Evolutionary conservation across 257 asterid genomes (phyloP).

Genomic region (Solanum peruvianum): DNA sequence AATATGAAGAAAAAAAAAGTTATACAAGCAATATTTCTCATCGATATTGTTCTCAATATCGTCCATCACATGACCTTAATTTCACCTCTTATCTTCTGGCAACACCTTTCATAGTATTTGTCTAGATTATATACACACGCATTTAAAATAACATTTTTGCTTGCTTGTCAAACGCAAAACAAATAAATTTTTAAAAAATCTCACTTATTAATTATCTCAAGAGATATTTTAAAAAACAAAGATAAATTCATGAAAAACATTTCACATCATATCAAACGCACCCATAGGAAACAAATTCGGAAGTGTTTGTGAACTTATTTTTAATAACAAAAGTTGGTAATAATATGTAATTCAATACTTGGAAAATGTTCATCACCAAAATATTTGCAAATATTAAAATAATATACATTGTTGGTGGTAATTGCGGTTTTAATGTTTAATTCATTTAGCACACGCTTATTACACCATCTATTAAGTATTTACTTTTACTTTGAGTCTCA

Average conservation of each 20-base stretch:
- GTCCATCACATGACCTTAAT: too few species aligned
- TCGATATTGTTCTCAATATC: not conserved
- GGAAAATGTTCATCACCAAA: not conserved
- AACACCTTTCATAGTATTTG: too few species aligned
- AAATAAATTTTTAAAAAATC: fast-evolving
- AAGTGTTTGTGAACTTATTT: not conserved
- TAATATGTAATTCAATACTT: not conserved
- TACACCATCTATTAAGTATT: not conserved
- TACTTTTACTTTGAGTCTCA: not conserved
- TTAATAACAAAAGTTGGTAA: not conserved
- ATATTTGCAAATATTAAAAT: not conserved
- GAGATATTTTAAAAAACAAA: too few species aligned
- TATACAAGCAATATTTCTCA: too few species aligned
- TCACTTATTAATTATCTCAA: too few species aligned
- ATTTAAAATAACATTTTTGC: too few species aligned
- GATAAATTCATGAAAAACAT: too few species aligned
- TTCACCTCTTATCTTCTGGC: too few species aligned
- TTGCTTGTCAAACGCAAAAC: not conserved
- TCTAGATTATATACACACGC: too few species aligned
- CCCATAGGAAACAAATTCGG: not conserved
- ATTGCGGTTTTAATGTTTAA: not conserved
- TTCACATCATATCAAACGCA: not conserved
- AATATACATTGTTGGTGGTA: not conserved
- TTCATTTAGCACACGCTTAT: not conserved
- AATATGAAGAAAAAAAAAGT: not conserved